phyloP scores from a whole-genome alignment of 1,284 basidiomycete genomes.

The Trichosporon faecale region DNA sequence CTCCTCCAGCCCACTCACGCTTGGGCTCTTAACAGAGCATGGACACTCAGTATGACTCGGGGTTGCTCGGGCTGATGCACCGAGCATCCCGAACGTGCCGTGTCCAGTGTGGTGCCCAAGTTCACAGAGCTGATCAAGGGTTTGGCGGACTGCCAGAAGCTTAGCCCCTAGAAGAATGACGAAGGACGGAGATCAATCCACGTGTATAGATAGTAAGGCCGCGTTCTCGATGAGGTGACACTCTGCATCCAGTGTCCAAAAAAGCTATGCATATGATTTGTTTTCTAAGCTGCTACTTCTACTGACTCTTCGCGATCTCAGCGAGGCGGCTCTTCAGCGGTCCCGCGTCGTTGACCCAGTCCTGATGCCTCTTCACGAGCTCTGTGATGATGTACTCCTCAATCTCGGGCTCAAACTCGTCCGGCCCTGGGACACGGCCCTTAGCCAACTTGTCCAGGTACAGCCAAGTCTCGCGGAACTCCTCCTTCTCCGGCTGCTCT shows the following conservation, averaged over 20 bases:
- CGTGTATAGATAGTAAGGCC: no score
- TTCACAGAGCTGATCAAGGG: no score
- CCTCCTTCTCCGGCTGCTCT: constrained; percentile 38
- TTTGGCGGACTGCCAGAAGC: no score
- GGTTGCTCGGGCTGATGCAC: no score
- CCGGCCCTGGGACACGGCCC: constrained; percentile 22
- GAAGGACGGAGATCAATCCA: no score
- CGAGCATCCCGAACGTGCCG: no score
- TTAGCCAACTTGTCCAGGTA: constrained; percentile 59
- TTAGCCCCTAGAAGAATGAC: no score
- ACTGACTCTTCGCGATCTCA: background rate
- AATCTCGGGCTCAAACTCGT: constrained; percentile 60
- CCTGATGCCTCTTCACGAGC: constrained; percentile 67
- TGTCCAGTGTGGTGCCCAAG: no score
- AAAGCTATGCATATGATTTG: constrained; percentile 3
- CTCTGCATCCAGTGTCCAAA: background rate
- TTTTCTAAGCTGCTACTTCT: background rate
- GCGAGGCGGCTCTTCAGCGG: background rate
- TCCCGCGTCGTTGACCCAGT: constrained; percentile 58
- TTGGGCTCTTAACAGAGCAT: no score
- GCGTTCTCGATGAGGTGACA: no score
- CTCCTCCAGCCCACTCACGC: no score
- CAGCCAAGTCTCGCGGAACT: constrained; percentile 69
- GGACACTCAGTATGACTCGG: no score
- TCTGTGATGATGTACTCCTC: constrained; percentile 85